Evolutionary conservation across 1,139 yeast genomes (phyloP).

Genomic region (Geotrichum aggregatum): DNA sequence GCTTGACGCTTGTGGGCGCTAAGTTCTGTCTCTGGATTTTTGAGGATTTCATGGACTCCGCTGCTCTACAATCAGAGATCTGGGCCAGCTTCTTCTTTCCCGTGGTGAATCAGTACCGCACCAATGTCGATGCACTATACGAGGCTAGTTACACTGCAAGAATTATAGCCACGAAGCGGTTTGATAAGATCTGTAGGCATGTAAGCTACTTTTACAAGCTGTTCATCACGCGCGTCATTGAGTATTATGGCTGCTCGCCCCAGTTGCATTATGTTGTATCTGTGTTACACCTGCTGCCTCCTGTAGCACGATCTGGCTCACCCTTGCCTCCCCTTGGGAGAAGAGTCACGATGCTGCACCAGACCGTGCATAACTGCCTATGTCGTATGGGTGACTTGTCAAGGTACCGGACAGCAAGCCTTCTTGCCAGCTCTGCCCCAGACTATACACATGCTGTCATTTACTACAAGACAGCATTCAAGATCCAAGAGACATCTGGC

Average conservation of each 20-base stretch:
- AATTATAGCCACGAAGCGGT: constrained; percentile 17
- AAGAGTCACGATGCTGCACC: constrained; percentile 2
- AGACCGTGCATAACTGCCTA: constrained; percentile 14
- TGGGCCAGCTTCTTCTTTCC: constrained; percentile 20
- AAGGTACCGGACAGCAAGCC: constrained; percentile 22
- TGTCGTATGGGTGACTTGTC: constrained; percentile 27
- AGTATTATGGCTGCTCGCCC: constrained; percentile 21
- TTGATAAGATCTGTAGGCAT: constrained; percentile 22
- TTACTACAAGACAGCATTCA: constrained; percentile 25
- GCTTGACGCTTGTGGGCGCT: constrained; percentile 21
- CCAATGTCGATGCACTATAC: constrained; percentile 10
- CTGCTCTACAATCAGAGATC: constrained; percentile 15
- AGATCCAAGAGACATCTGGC: constrained; percentile 20
- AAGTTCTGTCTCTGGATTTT: constrained; percentile 20
- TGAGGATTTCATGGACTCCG: constrained; percentile 16
- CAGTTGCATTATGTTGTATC: constrained; percentile 14
- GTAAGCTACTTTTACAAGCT: constrained; percentile 23
- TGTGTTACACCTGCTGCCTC: constrained; percentile 6
- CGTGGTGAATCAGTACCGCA: constrained; percentile 20
- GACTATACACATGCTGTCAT: constrained; percentile 24
- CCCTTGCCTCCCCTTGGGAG: background rate
- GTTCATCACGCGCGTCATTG: constrained; percentile 22
- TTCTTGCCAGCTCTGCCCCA: background rate
- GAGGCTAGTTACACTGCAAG: constrained; percentile 8
- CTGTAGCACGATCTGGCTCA: background rate